Conservation (phyloP, 768 basidiomycete species). For the Mycena haematopus region DNA sequence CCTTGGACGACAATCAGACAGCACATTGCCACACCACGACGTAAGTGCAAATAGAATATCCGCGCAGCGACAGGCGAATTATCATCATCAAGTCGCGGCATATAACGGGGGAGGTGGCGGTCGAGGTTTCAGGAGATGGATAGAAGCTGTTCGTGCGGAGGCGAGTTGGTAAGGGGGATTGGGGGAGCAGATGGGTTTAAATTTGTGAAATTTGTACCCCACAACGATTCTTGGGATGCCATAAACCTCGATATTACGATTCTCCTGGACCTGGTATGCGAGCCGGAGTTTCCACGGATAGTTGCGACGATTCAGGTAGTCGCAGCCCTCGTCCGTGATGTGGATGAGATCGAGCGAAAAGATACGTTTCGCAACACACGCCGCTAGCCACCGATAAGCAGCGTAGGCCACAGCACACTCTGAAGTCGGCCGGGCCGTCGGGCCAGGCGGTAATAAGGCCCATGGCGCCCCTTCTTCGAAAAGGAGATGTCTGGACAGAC, state of each 20-base stretch:
- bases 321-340: conserved; percentile 6
- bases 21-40: too few species aligned
- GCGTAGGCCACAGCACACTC: not conserved
- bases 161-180: not conserved
- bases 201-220: not conserved
- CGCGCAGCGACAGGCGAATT: too few species aligned
- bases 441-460: not conserved
- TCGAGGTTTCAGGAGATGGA: not conserved
- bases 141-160: not conserved
- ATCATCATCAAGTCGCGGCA: too few species aligned
- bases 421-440: not conserved
- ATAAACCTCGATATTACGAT: not conserved
- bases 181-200: not conserved
- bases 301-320: conserved; percentile 1
- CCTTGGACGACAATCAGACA: too few species aligned
- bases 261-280: too few species aligned
- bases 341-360: not conserved
- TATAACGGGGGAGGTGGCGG: too few species aligned
- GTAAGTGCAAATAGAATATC: too few species aligned
- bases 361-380: not conserved
- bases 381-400: conserved; percentile 1
- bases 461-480: not conserved
- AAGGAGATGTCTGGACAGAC: not conserved
- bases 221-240: not conserved
- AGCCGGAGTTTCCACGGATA: too few species aligned